Evolutionary conservation across 116 monocot genomes (phyloP).

Genomic region (Posidonia oceanica): DNA sequence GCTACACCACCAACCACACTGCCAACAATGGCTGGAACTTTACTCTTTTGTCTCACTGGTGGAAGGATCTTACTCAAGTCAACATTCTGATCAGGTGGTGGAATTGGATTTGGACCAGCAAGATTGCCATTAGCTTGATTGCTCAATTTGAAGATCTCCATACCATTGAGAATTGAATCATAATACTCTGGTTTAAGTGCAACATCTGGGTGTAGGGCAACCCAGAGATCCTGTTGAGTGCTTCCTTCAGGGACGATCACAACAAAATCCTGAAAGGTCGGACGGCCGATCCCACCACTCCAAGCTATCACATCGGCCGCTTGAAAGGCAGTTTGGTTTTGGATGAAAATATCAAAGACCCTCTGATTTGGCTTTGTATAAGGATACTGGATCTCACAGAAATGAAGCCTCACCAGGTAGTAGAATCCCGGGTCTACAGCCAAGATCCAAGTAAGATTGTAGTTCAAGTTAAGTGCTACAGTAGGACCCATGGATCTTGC

Average conservation of each 20-base stretch:
- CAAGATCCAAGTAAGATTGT: slow-evolving; percentile 56
- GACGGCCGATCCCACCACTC: slow-evolving; percentile 41
- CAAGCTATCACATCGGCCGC: slow-evolving; percentile 48
- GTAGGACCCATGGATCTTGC: slow-evolving; percentile 56
- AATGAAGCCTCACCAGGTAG: slow-evolving; percentile 63
- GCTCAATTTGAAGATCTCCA: slow-evolving; percentile 49
- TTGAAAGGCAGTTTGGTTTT: slow-evolving; percentile 42
- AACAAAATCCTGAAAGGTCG: slow-evolving; percentile 39
- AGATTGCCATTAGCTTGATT: slow-evolving; percentile 16
- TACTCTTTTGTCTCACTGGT: slow-evolving; percentile 8
- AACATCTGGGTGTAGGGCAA: slow-evolving; percentile 36
- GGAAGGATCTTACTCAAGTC: slow-evolving; percentile 4
- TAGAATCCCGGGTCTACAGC: slow-evolving; percentile 50
- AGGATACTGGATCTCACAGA: slow-evolving; percentile 57
- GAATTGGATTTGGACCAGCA: slow-evolving; percentile 32
- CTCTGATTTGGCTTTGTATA: slow-evolving; percentile 36
- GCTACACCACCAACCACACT: slow-evolving; percentile 22
- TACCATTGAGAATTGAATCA: slow-evolving; percentile 43
- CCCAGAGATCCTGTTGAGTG: slow-evolving; percentile 33
- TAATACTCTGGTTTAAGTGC: slow-evolving; percentile 5
- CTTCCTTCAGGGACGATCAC: slow-evolving; percentile 14
- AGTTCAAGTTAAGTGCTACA: slow-evolving; percentile 23
- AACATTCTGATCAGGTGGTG: not conserved
- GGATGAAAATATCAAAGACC: slow-evolving; percentile 47
- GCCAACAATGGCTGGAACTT: slow-evolving; percentile 25